Percentiles rank a stretch among this genome's conserved stretches.
These are phyloP conservation scores for Stachybotrys chartarum DNA, from an alignment of 2,329 filamentous ascomycete species.

Conservation along the genomic window DNA sequence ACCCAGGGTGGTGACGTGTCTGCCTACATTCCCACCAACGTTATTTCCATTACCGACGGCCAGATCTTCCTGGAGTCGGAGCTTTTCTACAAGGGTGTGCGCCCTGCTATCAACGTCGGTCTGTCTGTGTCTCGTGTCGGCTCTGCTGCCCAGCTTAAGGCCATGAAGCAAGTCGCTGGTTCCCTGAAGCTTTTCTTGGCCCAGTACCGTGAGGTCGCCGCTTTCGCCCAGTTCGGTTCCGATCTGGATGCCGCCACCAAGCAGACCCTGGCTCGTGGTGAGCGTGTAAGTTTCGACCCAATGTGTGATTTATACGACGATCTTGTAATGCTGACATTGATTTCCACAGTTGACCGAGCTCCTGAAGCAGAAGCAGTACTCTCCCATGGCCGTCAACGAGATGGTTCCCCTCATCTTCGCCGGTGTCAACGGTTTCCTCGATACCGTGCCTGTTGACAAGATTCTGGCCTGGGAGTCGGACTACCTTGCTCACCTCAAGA, in stretches of 20 bases:
- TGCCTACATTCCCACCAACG: constrained; percentile 99
- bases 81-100: constrained; percentile 99
- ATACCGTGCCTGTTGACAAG: constrained; percentile 82
- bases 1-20: constrained; percentile 99
- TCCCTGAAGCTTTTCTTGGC: constrained; percentile 99
- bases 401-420: constrained; percentile 99
- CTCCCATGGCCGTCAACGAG: constrained; percentile 96
- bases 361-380: constrained; percentile 99
- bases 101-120: constrained; percentile 99
- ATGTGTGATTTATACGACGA: neutral
- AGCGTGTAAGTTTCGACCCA: constrained; percentile 64
- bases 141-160: constrained; percentile 98
- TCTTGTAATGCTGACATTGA: constrained; percentile 11
- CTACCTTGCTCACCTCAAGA: constrained; percentile 87
- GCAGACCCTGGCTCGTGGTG: constrained; percentile 96
- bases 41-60: constrained; percentile 99
- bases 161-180: constrained; percentile 99
- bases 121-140: constrained; percentile 99
- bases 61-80: constrained; percentile 99
- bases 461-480: constrained; percentile 91
- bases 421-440: constrained; percentile 96
- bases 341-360: constrained; percentile 73
- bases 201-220: constrained; percentile 99
- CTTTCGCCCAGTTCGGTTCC: constrained; percentile 99
- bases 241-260: constrained; percentile 98